Percentiles rank a stretch among this genome's conserved stretches.
Conservation (phyloP, 352 stramenopile species). For the Globisporangium heterothallicum region DNA sequence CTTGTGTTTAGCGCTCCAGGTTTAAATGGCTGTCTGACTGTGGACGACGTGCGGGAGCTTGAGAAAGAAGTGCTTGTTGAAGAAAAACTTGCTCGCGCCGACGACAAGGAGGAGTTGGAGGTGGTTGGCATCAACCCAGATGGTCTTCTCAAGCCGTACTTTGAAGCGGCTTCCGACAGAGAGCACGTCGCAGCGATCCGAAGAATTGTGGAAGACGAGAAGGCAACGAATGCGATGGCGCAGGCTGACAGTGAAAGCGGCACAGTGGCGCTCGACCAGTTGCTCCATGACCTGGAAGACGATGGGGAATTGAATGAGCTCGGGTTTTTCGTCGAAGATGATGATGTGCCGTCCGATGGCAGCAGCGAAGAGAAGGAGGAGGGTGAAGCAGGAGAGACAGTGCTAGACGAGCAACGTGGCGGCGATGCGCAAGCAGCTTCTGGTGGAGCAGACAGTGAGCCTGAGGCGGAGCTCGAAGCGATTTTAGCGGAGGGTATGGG, state of each 20-base stretch:
- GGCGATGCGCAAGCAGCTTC: neutral
- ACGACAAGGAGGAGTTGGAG: constrained; percentile 11
- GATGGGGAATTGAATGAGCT: constrained; percentile 57
- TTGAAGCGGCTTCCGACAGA: constrained; percentile 49
- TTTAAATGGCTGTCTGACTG: constrained; percentile 44
- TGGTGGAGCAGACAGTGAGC: constrained; percentile 19
- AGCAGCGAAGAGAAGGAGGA: constrained; percentile 2
- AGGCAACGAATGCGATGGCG: constrained; percentile 49
- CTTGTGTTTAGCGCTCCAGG: constrained; percentile 53
- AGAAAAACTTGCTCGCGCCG: neutral
- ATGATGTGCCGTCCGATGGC: constrained; percentile 19
- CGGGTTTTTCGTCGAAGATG: constrained; percentile 45
- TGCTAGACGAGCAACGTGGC: neutral
- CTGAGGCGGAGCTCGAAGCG: constrained; percentile 46
- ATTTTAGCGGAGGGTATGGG: constrained; percentile 25
- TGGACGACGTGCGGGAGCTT: constrained; percentile 29
- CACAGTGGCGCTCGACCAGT: constrained; percentile 57
- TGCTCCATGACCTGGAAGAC: constrained; percentile 64
- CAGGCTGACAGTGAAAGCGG: constrained; percentile 36
- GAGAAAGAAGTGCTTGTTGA: neutral
- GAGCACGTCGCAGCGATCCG: constrained; percentile 48
- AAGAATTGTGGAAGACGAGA: constrained; percentile 56
- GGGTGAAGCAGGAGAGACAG: neutral
- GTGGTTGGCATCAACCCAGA: constrained; percentile 51
- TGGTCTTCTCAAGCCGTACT: constrained; percentile 58